phyloP scores from a whole-genome alignment of 164 flowering plant genomes.

The Annona cherimola region DNA sequence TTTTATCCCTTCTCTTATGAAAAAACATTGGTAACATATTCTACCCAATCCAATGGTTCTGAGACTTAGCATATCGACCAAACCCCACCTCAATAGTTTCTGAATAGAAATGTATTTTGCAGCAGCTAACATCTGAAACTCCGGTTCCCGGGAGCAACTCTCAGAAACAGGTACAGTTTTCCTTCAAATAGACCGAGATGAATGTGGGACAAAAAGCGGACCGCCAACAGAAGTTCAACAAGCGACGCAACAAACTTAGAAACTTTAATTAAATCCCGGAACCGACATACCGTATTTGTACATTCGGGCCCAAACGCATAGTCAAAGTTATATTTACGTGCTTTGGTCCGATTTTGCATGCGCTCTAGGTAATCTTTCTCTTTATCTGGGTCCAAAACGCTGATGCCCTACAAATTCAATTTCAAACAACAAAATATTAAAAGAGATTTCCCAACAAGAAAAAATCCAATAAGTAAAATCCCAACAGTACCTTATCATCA shows the following conservation, averaged over 20 bases:
- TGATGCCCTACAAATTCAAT: slow-evolving; percentile 48
- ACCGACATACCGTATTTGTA: slow-evolving; percentile 44
- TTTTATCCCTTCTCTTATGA: too few species aligned
- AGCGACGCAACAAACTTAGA: background rate
- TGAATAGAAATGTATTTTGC: background rate
- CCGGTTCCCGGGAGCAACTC: background rate
- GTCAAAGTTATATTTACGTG: slow-evolving; percentile 67
- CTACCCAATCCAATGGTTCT: background rate
- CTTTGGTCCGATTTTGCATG: slow-evolving; percentile 74
- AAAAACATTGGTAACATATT: too few species aligned
- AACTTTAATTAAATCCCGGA: background rate
- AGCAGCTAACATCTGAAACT: background rate
- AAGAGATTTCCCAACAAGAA: background rate
- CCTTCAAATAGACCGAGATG: background rate
- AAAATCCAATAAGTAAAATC: background rate
- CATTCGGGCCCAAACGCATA: slow-evolving; percentile 68
- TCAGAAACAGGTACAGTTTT: background rate
- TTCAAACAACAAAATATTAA: background rate
- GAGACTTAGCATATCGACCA: background rate
- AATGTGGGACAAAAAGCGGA: background rate
- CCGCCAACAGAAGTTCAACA: background rate
- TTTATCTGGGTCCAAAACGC: slow-evolving; percentile 78
- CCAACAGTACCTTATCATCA: slow-evolving; percentile 47
- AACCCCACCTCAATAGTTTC: background rate
- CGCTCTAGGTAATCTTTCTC: slow-evolving; percentile 83